Evolutionary conservation across 306 rosid genomes (phyloP), one percentile per base, ranked within the genome.

Genomic region (Lotus japonicus): DNA sequence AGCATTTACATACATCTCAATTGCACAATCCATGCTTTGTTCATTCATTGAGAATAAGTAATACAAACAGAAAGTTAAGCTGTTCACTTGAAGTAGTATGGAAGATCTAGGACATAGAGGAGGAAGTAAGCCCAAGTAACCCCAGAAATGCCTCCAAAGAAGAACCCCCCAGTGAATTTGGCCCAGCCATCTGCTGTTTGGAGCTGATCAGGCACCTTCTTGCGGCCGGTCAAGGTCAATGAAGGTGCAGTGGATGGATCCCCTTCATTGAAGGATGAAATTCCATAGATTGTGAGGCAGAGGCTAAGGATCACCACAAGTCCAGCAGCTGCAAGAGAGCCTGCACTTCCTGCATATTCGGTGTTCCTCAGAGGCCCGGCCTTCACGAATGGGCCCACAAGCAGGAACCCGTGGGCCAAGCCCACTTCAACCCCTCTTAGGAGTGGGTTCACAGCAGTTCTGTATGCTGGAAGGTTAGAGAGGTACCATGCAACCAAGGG

Each of bases 151-250:
- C 99, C 99, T 0, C 99, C 99, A 7, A 95, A 95, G 83, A 95
- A 95, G 85, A 95, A 95, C 0, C 99, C 99, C 2, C 99, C 97
- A 5, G 89, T 79, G 87, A 94, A 94, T 79, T 88, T 90, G 65
- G 96, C 89, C 97, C 99, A 94, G 6, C 99, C 99, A 0, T 94
- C 97, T 0, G 99, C 92, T 0, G 99, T 94, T 50, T 90, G 99
- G 21, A 94, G 80, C 87, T 77, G 96, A 71, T 94, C 99, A 2
- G 97, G 99, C 77, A 77, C 77, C 88, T 94, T 94, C 82, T 85
- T 83, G 54, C 97, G 71, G 23, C 99, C 97, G 0, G 99, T 94
- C 26, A 94, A 70, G 46, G 99, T 94, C 66, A 94, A 66, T 0
- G 85, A 66, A 0, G 99, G 99, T 0, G 97, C 97, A 0, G 78